These are phyloP conservation scores for Cenchrus purpureus DNA, from an alignment of 176 grass and related monocot species.

Conservation along the genomic window DNA sequence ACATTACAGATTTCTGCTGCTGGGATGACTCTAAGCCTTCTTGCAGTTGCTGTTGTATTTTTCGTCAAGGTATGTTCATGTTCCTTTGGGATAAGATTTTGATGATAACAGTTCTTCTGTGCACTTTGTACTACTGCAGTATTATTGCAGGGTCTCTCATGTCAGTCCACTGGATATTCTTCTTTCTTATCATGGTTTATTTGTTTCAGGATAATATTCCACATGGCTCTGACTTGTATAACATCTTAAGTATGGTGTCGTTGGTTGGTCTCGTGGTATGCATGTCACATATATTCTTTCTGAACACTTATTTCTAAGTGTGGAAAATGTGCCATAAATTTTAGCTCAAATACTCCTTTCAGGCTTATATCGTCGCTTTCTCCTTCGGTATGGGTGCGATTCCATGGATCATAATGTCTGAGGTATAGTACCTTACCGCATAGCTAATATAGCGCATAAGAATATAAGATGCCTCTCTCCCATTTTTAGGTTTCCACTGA, in stretches of 20 bases:
- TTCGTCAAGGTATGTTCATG: slow-evolving; percentile 67
- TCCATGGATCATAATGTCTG: slow-evolving; percentile 99
- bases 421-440: slow-evolving; percentile 53
- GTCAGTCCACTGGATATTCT: slow-evolving; percentile 5
- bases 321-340: not conserved
- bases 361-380: slow-evolving; percentile 82
- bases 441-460: not conserved
- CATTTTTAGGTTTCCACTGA: not conserved
- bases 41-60: slow-evolving; percentile 82
- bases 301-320: slow-evolving; percentile 16
- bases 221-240: slow-evolving; percentile 64
- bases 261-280: slow-evolving; percentile 89
- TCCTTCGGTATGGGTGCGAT: slow-evolving; percentile 93
- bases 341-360: slow-evolving; percentile 37
- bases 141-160: not conserved
- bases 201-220: slow-evolving; percentile 63
- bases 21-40: slow-evolving; percentile 85
- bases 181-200: slow-evolving; percentile 18
- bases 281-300: not conserved
- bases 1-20: slow-evolving; percentile 66
- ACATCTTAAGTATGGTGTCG: slow-evolving; percentile 75
- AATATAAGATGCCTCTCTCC: not conserved
- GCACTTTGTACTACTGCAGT: not conserved
- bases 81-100: slow-evolving; percentile 1
- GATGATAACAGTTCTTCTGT: not conserved